Percentiles rank a stretch among this genome's conserved stretches.
These are phyloP conservation scores for Pseudocercospora fuligena DNA, from an alignment of 2,329 filamentous ascomycete genomes.

Conservation along the genomic window DNA sequence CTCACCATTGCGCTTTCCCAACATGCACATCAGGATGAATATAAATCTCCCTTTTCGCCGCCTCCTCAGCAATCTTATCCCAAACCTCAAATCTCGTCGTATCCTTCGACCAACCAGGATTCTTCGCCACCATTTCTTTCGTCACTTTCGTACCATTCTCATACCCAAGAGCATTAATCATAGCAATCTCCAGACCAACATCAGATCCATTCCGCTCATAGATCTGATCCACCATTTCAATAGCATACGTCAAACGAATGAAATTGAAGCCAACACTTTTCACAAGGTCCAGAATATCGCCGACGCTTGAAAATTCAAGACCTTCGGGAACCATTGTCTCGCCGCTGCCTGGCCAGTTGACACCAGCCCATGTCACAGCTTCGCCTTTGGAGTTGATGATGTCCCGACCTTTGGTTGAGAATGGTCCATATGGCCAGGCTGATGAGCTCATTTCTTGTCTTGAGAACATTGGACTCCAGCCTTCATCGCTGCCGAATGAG, in stretches of 20 bases:
- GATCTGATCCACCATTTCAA: slow-evolving; percentile 50
- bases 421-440: slow-evolving; percentile 40
- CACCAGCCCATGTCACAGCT: slow-evolving; percentile 38
- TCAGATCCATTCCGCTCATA: slow-evolving; percentile 47
- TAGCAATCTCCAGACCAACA: slow-evolving; percentile 45
- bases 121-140: slow-evolving; percentile 43
- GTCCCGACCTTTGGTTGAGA: slow-evolving; percentile 39
- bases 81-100: slow-evolving; percentile 48
- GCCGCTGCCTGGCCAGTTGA: slow-evolving; percentile 42
- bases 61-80: slow-evolving; percentile 32
- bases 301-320: slow-evolving; percentile 39
- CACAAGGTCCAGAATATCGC: slow-evolving; percentile 37
- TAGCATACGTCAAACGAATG: slow-evolving; percentile 48
- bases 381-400: slow-evolving; percentile 30
- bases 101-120: slow-evolving; percentile 44
- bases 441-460: slow-evolving; percentile 16
- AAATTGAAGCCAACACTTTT: slow-evolving; percentile 42
- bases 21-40: slow-evolving; percentile 67
- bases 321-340: slow-evolving; percentile 44
- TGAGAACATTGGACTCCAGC: slow-evolving; percentile 13
- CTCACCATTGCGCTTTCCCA: slow-evolving; percentile 58
- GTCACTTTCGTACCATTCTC: slow-evolving; percentile 48
- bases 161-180: slow-evolving; percentile 47
- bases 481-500: slow-evolving; percentile 7
- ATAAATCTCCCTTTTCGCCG: slow-evolving; percentile 54